Base-by-base conservation (phyloP, 129 eudicot genomes). In the Logfia minima region DNA sequence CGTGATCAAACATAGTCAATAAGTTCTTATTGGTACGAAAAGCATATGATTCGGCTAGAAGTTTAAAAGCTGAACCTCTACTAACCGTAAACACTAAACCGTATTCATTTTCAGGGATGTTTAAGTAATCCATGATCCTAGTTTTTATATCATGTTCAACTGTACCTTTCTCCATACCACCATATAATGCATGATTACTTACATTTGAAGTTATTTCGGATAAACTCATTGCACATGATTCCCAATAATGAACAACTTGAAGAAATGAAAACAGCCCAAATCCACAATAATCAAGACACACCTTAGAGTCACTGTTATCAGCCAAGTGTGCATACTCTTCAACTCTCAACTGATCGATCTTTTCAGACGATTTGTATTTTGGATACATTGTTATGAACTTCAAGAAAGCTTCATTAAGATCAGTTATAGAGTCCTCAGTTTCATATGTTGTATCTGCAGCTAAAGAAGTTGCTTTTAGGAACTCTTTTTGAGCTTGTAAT, bases 271-370 rank as follows among this genome's bases (percentile, higher is more conserved):
- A 93, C 84, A 93, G 37, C 72, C 97, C 98, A 73, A 93, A 93
- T 77, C 98, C 97, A 77, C 98, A 93, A 66, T 93, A 93, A 70
- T 93, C 97, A 69, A 93, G 98, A 82, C 98, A 90, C 81, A 93
- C 98, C 91, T 93, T 93, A 17, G 97, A 85, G 45, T 66, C 86
- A 31, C 84, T 55, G 24, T 85, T 55, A 70, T 83, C 85, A 2
- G 81, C 80, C 31, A 93, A 83, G 66, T 93, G 95, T 18, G 89
- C 80, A 68, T 93, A 93, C 86, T 93, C 98, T 45, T 89, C 87
- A 11, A 56, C 73, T 70, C 98, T 88, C 68, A 93, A 84, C 79
- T 86, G 88, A 88, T 93, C 98, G 56, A 93, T 89, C 88, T 19
- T 88, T 78, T 87, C 93, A 0, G 96, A 85, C n/a, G 93, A 88